These are phyloP conservation scores for Mycena albidolilacea DNA, from an alignment of 768 basidiomycete species.

Conservation along the genomic window DNA sequence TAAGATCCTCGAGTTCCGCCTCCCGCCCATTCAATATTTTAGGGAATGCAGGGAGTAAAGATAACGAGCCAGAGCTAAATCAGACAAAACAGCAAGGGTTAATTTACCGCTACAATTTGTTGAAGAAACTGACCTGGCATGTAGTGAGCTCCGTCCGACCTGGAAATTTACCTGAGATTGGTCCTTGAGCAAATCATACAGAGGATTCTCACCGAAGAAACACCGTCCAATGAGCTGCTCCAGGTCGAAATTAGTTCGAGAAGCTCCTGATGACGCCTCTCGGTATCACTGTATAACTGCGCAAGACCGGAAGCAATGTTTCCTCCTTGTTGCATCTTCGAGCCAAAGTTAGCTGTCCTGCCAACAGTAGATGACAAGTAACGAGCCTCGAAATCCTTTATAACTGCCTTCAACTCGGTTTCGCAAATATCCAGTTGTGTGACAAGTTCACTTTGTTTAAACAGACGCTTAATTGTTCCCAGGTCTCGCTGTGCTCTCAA, in stretches of 20 bases:
- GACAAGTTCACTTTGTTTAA: too few relatives aligned
- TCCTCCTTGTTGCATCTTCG: too few relatives aligned
- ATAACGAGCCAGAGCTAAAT: not conserved
- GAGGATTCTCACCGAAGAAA: not conserved
- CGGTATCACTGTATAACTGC: not conserved
- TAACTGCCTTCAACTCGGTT: too few relatives aligned
- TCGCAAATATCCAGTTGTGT: too few relatives aligned
- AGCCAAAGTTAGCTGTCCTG: too few relatives aligned
- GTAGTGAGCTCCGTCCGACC: not conserved
- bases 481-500: too few relatives aligned
- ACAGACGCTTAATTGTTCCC: too few relatives aligned
- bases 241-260: constrained; percentile 12
- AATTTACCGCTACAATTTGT: not conserved
- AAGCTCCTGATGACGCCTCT: constrained; percentile 16
- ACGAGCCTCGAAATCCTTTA: too few relatives aligned
- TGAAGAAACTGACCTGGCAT: not conserved
- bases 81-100: constrained; percentile 1
- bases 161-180: not conserved
- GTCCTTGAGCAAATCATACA: not conserved
- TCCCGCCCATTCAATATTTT: not conserved
- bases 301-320: not conserved
- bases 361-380: too few relatives aligned
- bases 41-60: not conserved
- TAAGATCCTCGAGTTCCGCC: not conserved
- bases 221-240: not conserved